Conservation (phyloP, 78 protist genomes). For the Creolimax fragrantissima region DNA sequence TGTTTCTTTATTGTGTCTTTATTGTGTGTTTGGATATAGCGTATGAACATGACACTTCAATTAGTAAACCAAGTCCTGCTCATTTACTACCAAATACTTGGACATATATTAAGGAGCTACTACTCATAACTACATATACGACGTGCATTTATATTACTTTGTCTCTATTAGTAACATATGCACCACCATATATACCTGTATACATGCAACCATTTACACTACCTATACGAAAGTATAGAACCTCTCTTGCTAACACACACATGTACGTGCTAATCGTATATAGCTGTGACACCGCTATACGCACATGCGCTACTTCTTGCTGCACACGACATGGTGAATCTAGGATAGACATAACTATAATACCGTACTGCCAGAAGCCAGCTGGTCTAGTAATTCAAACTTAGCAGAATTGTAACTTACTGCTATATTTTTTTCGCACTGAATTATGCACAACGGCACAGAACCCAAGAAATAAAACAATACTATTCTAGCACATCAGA, state of each 20-base stretch:
- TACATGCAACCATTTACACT: background rate
- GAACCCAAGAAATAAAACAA: no score
- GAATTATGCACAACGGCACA: no score
- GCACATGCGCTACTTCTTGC: background rate
- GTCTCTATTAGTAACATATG: background rate
- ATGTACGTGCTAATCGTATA: background rate
- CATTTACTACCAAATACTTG: background rate
- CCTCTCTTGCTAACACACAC: background rate
- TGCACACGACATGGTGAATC: background rate
- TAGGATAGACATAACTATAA: background rate
- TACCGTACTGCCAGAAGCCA: background rate
- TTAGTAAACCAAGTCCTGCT: background rate
- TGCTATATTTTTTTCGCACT: no score
- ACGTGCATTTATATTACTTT: background rate
- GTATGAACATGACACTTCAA: background rate
- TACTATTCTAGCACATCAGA: no score
- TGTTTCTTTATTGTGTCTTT: background rate
- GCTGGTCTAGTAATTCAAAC: background rate
- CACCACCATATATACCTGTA: background rate
- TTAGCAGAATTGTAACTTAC: no score
- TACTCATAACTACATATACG: background rate
- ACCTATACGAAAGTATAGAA: background rate
- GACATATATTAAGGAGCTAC: background rate
- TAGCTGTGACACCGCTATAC: background rate
- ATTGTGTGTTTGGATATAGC: background rate